Percentiles rank a stretch among this genome's conserved stretches.
Conservation (phyloP, 2,329 filamentous ascomycete species). For the Fusarium neocosmosporiellum region DNA sequence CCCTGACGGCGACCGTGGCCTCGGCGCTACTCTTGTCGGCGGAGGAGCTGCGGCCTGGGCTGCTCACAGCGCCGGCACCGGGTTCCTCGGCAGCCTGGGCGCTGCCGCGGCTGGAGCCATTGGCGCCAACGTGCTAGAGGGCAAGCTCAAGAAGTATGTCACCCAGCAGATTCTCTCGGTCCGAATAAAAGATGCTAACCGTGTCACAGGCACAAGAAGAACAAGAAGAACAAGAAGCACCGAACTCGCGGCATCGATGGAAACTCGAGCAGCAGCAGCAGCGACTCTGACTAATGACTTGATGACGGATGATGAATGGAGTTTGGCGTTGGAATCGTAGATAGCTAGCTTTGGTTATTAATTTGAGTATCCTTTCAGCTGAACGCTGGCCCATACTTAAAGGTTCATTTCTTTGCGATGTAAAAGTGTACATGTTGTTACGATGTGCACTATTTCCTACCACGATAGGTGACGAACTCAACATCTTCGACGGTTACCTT, state of each 20-base stretch:
- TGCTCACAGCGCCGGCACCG: conserved; percentile 65
- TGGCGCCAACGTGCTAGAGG: conserved; percentile 64
- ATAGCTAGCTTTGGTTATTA: not conserved
- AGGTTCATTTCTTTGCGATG: not conserved
- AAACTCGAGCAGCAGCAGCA: conserved; percentile 36
- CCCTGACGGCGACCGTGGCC: conserved; percentile 62
- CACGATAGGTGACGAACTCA: not conserved
- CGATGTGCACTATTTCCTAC: not conserved
- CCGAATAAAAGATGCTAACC: not conserved
- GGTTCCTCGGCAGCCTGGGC: conserved; percentile 61
- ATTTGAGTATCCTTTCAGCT: not conserved
- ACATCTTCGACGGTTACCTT: not conserved
- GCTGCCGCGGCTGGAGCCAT: conserved; percentile 64
- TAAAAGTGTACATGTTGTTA: not conserved
- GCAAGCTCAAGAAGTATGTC: conserved; percentile 50
- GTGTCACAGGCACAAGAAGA: conserved; percentile 47
- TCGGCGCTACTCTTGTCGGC: conserved; percentile 65
- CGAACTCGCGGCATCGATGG: conserved; percentile 35
- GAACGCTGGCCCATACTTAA: no score
- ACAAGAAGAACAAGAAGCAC: conserved; percentile 47
- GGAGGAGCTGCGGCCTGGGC: conserved; percentile 65
- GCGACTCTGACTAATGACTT: conserved; percentile 43
- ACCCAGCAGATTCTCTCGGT: not conserved
- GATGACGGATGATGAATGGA: conserved; percentile 2
- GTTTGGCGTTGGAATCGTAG: conserved; percentile 17